These are phyloP conservation scores for Thraustochytrium striatum DNA, from an alignment of 352 stramenopile species.

Conservation along the genomic window DNA sequence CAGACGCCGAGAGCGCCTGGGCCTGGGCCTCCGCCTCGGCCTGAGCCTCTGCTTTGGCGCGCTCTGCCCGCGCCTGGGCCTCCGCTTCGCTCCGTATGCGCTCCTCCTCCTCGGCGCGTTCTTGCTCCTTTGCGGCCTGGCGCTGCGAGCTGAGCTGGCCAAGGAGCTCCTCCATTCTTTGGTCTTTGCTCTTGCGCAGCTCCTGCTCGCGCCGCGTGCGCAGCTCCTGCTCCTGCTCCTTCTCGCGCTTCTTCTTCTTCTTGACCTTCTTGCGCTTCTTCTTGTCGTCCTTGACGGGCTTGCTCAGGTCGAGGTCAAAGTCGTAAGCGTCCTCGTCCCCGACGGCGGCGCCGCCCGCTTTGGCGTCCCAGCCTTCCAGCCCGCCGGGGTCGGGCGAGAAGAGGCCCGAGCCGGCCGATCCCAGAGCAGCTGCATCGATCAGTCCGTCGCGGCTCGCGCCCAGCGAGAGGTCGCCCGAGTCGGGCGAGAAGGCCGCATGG, in stretches of 20 bases:
- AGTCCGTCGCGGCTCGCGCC: too few species aligned
- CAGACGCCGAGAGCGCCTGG: too few species aligned
- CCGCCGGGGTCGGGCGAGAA: too few species aligned
- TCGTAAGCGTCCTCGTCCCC: slow-evolving; percentile 16
- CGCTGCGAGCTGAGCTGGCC: background rate
- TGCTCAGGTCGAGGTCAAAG: slow-evolving; percentile 31
- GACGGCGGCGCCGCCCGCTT: background rate
- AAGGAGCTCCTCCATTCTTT: slow-evolving; percentile 21
- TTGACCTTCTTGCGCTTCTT: background rate
- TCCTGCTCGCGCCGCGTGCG: background rate
- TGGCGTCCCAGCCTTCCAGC: too few species aligned
- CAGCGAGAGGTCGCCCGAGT: too few species aligned
- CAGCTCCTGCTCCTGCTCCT: background rate
- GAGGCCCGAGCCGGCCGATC: too few species aligned
- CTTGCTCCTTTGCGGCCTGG: background rate
- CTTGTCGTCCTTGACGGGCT: background rate
- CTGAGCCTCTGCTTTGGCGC: background rate
- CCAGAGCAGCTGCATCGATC: too few species aligned
- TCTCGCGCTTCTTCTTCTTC: slow-evolving; percentile 39
- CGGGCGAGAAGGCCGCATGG: too few species aligned
- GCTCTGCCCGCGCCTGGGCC: background rate
- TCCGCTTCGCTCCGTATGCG: background rate
- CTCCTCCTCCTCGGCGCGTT: background rate
- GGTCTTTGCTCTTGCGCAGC: background rate
- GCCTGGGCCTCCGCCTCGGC: background rate